Base-by-base conservation (phyloP, 345 rosid species). In the Hibiscus tridactylites region DNA sequence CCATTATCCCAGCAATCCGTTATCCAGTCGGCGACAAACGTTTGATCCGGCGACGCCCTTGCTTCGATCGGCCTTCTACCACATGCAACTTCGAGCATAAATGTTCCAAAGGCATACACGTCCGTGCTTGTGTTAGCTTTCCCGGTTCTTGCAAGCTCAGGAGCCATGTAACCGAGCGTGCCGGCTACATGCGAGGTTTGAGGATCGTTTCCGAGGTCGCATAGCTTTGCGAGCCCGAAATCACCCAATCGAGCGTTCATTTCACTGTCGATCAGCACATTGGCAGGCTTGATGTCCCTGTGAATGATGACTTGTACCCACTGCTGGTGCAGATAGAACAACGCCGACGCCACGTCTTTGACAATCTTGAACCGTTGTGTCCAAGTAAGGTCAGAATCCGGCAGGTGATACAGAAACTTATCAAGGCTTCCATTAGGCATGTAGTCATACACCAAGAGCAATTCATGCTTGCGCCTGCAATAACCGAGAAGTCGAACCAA, bases 1-100 rank as follows among this genome's bases (percentile, higher is more conserved):
- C 57, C 57, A 16, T n/a, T 52, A 52, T 33, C 69, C 82, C 81
- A 85, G 61, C 75, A 73, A 6, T 77, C 81, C 4, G 31, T 31
- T 21, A 85, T 84, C 81, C 83, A 78, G 8, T 83, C 84, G 19
- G 78, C 79, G 64, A 87, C 47, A 46, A 65, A 24, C 24, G 46
- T 50, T 8, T 80, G 76, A 61, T 75, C 82, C 0, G 52, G 12
- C 28, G 42, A 10, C 31, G 37, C 4, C 8, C 7, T 63, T 17
- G 61, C 47, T 68, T 76, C 59, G 6, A 54, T 17, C 11, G 26
- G 28, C 59, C 26, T 54, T 54, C 59, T 54, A 54, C 59, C 11
- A 8, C 28, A 17, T 15, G 59, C 59, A 54, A 54, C 59, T 19
- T 54, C 59, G 0, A 54, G 59, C 59, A 54, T 54, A 19, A 54